Conservation (phyloP, 2,329 filamentous ascomycete species). For the Microdochium paspali region DNA sequence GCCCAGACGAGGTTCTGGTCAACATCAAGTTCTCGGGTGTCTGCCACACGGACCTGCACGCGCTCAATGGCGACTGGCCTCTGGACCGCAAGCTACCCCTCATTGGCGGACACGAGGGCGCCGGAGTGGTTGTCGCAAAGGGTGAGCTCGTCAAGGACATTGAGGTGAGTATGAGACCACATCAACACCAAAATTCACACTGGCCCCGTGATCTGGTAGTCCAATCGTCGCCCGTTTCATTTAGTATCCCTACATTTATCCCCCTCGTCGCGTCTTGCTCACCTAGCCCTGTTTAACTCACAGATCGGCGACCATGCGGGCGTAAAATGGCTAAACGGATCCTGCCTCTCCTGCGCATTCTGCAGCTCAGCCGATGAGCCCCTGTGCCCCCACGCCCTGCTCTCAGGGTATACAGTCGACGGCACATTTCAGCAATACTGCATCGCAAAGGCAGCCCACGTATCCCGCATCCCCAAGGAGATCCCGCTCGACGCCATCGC, state of each 20-base stretch:
- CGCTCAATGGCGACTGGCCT: constrained; percentile 86
- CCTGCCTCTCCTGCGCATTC: constrained; percentile 75
- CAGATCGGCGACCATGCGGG: constrained; percentile 73
- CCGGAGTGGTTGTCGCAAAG: constrained; percentile 71
- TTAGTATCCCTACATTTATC: too few species aligned
- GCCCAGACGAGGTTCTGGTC: constrained; percentile 82
- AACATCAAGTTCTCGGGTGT: constrained; percentile 88
- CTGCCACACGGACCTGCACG: constrained; percentile 77
- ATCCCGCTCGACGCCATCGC: constrained; percentile 67
- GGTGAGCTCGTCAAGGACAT: constrained; percentile 71
- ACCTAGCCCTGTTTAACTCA: not conserved
- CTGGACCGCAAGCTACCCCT: constrained; percentile 73
- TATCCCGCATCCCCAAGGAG: constrained; percentile 72
- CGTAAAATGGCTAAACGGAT: constrained; percentile 89
- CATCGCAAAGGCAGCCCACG: constrained; percentile 77
- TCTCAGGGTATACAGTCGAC: constrained; percentile 90
- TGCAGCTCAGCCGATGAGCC: constrained; percentile 76
- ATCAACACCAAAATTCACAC: not conserved
- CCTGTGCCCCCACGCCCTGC: constrained; percentile 62
- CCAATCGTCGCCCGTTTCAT: not conserved
- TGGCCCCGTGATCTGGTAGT: not conserved
- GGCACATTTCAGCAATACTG: constrained; percentile 90
- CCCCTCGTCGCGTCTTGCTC: too few species aligned
- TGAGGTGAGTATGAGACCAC: constrained; percentile 21
- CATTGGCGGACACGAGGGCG: constrained; percentile 73